phyloP scores from a whole-genome alignment of 257 asterid species.

The Cordia subcordata region DNA sequence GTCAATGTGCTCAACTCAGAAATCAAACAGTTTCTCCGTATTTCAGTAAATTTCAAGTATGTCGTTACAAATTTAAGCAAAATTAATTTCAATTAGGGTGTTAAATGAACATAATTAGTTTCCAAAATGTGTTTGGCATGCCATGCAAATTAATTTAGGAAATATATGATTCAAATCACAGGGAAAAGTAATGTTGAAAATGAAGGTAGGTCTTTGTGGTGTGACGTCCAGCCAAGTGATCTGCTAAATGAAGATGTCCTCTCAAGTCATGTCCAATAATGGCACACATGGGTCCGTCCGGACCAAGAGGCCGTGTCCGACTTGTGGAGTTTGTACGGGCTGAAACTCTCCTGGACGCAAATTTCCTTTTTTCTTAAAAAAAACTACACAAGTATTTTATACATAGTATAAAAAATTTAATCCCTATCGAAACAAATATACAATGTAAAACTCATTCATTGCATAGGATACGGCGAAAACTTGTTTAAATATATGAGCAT shows the following conservation, averaged over 20 bases:
- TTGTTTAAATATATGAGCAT: too few relatives aligned
- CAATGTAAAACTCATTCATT: too few relatives aligned
- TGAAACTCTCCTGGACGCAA: too few relatives aligned
- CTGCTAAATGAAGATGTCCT: slow-evolving; percentile 33
- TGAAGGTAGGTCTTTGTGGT: slow-evolving; percentile 13
- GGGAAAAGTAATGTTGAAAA: slow-evolving; percentile 2
- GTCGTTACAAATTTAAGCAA: background rate
- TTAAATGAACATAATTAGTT: too few relatives aligned
- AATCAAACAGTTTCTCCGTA: too few relatives aligned
- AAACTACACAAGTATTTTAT: too few relatives aligned
- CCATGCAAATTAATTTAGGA: slow-evolving; percentile 12
- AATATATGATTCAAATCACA: slow-evolving; percentile 8
- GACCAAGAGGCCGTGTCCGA: slow-evolving; percentile 7
- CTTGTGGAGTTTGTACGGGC: too few relatives aligned
- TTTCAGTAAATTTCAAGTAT: slow-evolving; percentile 16
- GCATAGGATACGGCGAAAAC: too few relatives aligned
- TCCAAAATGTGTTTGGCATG: slow-evolving; percentile 18
- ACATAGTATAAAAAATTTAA: too few relatives aligned
- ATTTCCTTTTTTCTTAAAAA: too few relatives aligned
- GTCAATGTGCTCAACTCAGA: background rate
- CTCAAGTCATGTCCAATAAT: slow-evolving; percentile 39
- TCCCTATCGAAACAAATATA: too few relatives aligned
- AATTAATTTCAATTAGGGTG: too few relatives aligned
- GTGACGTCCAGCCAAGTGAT: slow-evolving; percentile 46
- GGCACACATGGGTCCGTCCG: slow-evolving; percentile 59